These are phyloP conservation scores for Ophiostoma ips DNA, from an alignment of 2,329 filamentous ascomycete genomes.

Conservation along the genomic window DNA sequence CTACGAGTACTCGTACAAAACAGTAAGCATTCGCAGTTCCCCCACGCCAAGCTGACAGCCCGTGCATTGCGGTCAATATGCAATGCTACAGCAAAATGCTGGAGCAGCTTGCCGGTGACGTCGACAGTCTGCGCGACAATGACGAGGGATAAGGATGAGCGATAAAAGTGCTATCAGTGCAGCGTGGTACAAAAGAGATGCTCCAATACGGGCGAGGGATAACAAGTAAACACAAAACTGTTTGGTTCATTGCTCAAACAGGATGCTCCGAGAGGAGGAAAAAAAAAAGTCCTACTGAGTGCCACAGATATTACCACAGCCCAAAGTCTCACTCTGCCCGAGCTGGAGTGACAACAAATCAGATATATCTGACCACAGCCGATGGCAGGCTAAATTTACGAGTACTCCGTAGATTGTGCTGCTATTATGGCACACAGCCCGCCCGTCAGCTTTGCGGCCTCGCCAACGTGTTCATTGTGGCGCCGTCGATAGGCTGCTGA, in stretches of 20 bases:
- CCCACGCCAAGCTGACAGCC: not conserved
- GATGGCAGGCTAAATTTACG: too few relatives aligned
- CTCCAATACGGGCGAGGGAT: too few relatives aligned
- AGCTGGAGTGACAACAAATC: not conserved
- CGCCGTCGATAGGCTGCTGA: not conserved
- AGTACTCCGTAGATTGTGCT: too few relatives aligned
- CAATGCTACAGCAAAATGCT: not conserved
- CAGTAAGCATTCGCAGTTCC: not conserved
- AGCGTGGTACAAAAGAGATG: too few relatives aligned
- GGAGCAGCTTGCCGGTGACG: not conserved
- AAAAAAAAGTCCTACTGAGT: not conserved
- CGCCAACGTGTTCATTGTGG: not conserved
- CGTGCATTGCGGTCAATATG: not conserved
- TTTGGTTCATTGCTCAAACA: too few relatives aligned
- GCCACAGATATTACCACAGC: not conserved
- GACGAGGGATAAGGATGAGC: too few relatives aligned
- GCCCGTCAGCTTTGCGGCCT: too few relatives aligned
- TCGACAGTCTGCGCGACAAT: too few relatives aligned
- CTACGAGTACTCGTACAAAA: not conserved
- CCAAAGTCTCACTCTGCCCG: not conserved
- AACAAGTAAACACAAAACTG: too few relatives aligned
- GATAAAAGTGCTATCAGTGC: too few relatives aligned
- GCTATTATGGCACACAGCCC: too few relatives aligned
- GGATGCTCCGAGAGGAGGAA: too few relatives aligned
- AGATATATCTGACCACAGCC: not conserved